A percentile compares a stretch with the other conserved stretches of the same genome.
These are phyloP conservation scores for Scedosporium boydii DNA, from an alignment of 2,329 filamentous ascomycete genomes.

Conservation along the genomic window DNA sequence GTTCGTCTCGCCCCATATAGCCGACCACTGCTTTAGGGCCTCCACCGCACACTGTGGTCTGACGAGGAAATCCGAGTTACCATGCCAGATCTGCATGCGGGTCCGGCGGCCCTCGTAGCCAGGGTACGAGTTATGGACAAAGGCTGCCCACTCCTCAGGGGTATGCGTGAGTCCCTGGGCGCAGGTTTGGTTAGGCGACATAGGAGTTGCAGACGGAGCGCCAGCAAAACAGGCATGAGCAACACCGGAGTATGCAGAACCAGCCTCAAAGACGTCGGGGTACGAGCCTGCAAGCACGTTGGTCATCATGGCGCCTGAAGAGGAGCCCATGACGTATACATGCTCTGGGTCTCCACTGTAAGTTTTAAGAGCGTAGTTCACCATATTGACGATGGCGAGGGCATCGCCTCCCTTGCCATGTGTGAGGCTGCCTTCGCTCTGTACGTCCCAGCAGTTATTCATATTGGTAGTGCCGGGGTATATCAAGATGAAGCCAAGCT, in stretches of 20 bases:
- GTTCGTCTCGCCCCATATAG: constrained; percentile 32
- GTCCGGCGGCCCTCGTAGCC: constrained; percentile 22
- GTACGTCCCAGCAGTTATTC: constrained; percentile 49
- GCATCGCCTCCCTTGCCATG: constrained; percentile 48
- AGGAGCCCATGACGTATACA: constrained; percentile 43
- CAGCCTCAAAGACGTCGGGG: constrained; percentile 43
- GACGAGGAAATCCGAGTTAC: constrained; percentile 23
- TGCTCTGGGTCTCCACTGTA: constrained; percentile 40
- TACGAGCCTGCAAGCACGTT: constrained; percentile 43
- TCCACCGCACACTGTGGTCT: constrained; percentile 46
- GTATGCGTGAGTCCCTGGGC: constrained; percentile 13
- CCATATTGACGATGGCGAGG: constrained; percentile 48
- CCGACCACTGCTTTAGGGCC: constrained; percentile 46
- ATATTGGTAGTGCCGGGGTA: constrained; percentile 42
- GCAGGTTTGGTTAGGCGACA: constrained; percentile 19
- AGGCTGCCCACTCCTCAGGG: constrained; percentile 29
- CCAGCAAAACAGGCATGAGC: constrained; percentile 26
- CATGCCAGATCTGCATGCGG: constrained; percentile 5
- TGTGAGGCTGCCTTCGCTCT: constrained; percentile 35
- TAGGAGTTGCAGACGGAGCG: constrained; percentile 41
- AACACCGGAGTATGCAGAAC: constrained; percentile 39
- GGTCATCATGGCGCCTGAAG: constrained; percentile 41
- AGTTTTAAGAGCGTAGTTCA: constrained; percentile 38
- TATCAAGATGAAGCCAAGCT: constrained; percentile 36
- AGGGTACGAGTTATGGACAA: constrained; percentile 36